Base-by-base conservation (phyloP, 192 early-diverging fungal genomes). In the Coemansia sp. region DNA sequence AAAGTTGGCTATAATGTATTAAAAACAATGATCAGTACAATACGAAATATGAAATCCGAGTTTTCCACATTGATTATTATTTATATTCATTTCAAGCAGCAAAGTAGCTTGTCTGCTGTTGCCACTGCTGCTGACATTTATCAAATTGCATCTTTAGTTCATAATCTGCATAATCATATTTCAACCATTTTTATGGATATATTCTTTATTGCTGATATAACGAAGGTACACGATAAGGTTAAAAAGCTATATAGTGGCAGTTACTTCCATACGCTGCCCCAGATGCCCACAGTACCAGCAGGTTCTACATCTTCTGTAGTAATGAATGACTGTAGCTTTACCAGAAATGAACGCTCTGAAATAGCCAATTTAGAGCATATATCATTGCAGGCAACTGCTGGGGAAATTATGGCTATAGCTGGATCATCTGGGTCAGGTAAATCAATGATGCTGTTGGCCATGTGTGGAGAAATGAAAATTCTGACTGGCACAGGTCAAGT, bases 391-490 rank as follows among this genome's bases (percentile, higher is more conserved):
- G 58, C 66, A 6, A 52, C 67, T 11, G 23, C n/a, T 17, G 69
- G 69, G 3, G 64, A 65, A 29, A 61, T 65, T 58, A 70, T 77
- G 11, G 82, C 77, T 6, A 62, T 87, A 6, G 68, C 83, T 1
- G 86, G 86, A 11, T 73, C 69, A 29, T 74, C 85, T 14, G 86
- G 86, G 21, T 72, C 70, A 23, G 86, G 85, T 5, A 87, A 87
- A 63, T 82, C 85, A 0, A 86, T 85, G 0, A 53, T 87, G 12
- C 22, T 85, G 11, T 82, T 74, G 9, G 82, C 80, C 11, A 64
- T 87, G 7, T 72, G 77, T 39, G 79, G 82, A 1, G 94, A 98
- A 74, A 94, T 93, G 88, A 87, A 90, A 56, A 84, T 87, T 59
- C 43, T 79, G 5, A 62, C 37, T 7, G 93, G 92, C 10, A 70